Conservation (phyloP, 2,329 filamentous ascomycete species). For the Zasmidium angulare region DNA sequence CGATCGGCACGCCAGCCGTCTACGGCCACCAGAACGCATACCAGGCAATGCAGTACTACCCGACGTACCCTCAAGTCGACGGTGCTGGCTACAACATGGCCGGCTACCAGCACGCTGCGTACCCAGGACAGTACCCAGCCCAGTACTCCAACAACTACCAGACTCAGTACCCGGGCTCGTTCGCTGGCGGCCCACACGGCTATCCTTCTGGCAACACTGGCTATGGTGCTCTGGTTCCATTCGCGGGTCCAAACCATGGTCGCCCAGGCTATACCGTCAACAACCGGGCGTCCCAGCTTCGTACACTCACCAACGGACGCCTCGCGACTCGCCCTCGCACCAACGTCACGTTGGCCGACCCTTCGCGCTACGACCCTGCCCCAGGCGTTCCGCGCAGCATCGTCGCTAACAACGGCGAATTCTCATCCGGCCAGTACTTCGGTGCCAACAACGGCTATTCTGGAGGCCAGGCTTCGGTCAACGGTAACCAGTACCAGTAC, state of each 20-base stretch:
- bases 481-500: conserved; percentile 2
- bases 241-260: not conserved
- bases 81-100: not conserved
- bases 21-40: not conserved
- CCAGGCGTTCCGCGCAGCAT: conserved; percentile 4
- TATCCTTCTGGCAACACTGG: not conserved
- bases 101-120: too few relatives aligned
- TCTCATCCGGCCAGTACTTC: not conserved
- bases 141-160: not conserved
- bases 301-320: conserved; percentile 20
- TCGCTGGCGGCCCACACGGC: not conserved
- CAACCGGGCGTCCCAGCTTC: conserved; percentile 21
- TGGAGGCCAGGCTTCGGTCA: not conserved
- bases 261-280: conserved; percentile 1
- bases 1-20: not conserved
- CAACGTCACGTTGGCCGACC: conserved; percentile 15
- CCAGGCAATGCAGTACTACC: not conserved
- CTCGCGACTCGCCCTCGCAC: conserved; percentile 21
- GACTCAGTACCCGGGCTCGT: not conserved
- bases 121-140: not conserved
- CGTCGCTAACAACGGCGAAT: too few relatives aligned
- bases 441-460: not conserved
- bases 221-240: not conserved
- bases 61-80: not conserved
- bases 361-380: conserved; percentile 5